Base-by-base conservation (phyloP, 306 rosid genomes). In the Inga laurina region DNA sequence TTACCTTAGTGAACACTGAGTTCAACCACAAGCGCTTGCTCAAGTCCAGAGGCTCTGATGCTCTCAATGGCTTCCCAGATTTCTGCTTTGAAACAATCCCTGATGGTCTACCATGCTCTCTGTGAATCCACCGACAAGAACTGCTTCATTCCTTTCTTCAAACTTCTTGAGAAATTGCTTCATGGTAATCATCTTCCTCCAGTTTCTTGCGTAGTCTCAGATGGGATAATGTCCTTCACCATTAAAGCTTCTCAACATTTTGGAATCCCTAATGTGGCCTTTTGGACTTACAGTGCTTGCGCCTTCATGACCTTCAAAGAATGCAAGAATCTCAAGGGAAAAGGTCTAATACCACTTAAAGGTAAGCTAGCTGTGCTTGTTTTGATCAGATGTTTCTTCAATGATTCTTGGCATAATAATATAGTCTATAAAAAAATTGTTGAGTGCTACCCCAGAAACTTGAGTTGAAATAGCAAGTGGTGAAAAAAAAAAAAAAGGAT, bases 321-420 rank as follows among this genome's bases (percentile, higher is more conserved):
- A 39, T 82, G 84, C 81, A 84, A 71, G 83, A 88, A 79, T 85
- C 81, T 85, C 86, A 85, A 79, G 84, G 86, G 85, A 4, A 82
- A 75, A 76, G n/a, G n/a, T n/a, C n/a, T n/a, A n/a, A n/a, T n/a
- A n/a, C n/a, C n/a, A n/a, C n/a, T n/a, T n/a, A n/a, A 82, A 85
- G 85, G 90, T 84, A 41, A 52, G 11, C 21, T 51, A 51, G 35
- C 21, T 27, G 6, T 66, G 11, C 9, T 16, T 68, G 46, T 16
- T 68, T 68, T 57, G 65, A 57, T 57, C 30, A 21, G 64, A 57
- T 57, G 32, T 57, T n/a, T 57, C 13, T 57, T 57, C 32, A n/a
- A 19, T 62, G 39, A 27, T 62, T 62, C 68, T 62, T 24, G 37
- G 27, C 37, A 62, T 54, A 19, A 54, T 21, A 54, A 19, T 1